Evolutionary conservation across 345 rosid genomes (phyloP).

Genomic region (Citrus inodora): DNA sequence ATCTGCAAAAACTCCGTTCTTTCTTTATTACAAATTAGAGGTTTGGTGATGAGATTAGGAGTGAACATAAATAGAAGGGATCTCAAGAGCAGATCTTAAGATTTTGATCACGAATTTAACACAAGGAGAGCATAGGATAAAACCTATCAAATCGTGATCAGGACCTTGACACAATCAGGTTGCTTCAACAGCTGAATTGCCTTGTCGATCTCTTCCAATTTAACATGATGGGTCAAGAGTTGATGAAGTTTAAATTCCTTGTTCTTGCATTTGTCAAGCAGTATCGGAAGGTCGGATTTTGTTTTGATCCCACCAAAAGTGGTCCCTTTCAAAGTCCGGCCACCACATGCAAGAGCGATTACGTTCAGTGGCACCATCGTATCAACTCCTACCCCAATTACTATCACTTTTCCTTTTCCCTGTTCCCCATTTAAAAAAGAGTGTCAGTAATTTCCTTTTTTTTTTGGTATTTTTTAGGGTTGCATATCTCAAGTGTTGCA

Average conservation of each 20-base stretch:
- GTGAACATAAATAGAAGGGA: too few relatives aligned
- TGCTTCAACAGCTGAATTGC: constrained; percentile 34
- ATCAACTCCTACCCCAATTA: constrained; percentile 32
- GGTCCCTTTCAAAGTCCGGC: constrained; percentile 52
- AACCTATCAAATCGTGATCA: constrained; percentile 27
- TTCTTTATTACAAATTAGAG: too few relatives aligned
- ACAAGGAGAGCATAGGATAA: too few relatives aligned
- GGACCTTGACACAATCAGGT: constrained; percentile 38
- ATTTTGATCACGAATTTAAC: too few relatives aligned
- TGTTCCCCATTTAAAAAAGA: not conserved
- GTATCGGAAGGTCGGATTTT: constrained; percentile 42
- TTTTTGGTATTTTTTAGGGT: too few relatives aligned
- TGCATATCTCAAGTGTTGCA: too few relatives aligned
- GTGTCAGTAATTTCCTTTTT: not conserved
- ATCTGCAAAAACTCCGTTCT: not conserved
- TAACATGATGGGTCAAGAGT: constrained; percentile 48
- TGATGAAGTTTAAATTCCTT: constrained; percentile 50
- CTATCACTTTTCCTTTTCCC: constrained; percentile 51
- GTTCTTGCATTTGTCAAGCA: constrained; percentile 44
- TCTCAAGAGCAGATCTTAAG: not conserved
- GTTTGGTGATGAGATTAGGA: not conserved
- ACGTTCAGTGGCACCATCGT: constrained; percentile 13
- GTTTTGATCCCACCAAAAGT: constrained; percentile 63
- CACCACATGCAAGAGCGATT: constrained; percentile 21
- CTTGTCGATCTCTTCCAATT: constrained; percentile 40